These are phyloP conservation scores for Thermoascus crustaceus DNA, from an alignment of 2,329 filamentous ascomycete species.

Conservation along the genomic window DNA sequence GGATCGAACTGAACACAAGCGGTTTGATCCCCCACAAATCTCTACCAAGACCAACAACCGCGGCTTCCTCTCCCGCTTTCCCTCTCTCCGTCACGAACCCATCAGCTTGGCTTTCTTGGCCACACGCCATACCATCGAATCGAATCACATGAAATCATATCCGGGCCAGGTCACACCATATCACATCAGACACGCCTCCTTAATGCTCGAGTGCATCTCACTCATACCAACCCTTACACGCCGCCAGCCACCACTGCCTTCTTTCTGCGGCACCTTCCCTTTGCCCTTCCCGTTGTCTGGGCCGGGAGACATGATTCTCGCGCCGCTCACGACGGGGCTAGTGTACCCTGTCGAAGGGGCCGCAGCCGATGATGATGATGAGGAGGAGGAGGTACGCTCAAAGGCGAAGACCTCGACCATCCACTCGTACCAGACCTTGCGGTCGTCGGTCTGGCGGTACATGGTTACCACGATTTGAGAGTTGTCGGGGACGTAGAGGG, in stretches of 20 bases:
- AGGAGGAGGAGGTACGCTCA: slow-evolving; percentile 19
- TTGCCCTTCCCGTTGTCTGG: slow-evolving; percentile 15
- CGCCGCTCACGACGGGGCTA: slow-evolving; percentile 24
- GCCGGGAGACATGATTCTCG: slow-evolving; percentile 18
- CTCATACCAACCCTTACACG: slow-evolving; percentile 36
- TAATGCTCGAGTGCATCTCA: slow-evolving; percentile 42
- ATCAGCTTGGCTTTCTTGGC: too few relatives aligned
- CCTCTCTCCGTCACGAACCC: too few relatives aligned
- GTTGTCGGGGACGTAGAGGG: slow-evolving; percentile 75
- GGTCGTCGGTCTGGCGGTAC: slow-evolving; percentile 92
- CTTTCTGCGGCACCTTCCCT: slow-evolving; percentile 12
- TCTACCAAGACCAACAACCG: too few relatives aligned
- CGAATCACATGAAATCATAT: too few relatives aligned
- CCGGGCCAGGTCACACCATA: background rate
- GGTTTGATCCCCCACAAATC: too few relatives aligned
- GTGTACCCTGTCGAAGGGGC: slow-evolving; percentile 7
- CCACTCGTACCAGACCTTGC: slow-evolving; percentile 99
- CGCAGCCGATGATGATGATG: too few relatives aligned
- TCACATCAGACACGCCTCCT: slow-evolving; percentile 44
- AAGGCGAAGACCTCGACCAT: slow-evolving; percentile 70
- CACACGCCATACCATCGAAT: too few relatives aligned
- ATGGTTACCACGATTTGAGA: slow-evolving; percentile 84
- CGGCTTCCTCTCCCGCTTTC: too few relatives aligned
- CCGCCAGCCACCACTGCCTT: slow-evolving; percentile 12
- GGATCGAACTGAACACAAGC: too few relatives aligned